Conservation (phyloP, 1,284 basidiomycete species). For the Tranzscheliella williamsii region DNA sequence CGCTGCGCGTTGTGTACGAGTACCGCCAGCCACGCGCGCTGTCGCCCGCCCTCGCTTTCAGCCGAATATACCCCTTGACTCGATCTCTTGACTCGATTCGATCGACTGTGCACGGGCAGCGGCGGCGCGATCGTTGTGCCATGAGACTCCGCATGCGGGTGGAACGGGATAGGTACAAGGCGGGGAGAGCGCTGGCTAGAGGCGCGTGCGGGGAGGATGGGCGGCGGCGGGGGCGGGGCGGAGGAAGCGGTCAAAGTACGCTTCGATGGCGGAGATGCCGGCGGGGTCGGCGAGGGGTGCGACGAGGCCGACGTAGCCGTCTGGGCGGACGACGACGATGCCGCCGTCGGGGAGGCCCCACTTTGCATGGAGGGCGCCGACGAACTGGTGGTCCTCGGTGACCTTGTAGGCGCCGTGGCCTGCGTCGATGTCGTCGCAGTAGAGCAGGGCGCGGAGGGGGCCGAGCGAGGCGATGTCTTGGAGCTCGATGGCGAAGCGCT, state of each 20-base stretch:
- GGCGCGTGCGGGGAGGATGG: too few species aligned
- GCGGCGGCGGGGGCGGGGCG: neutral
- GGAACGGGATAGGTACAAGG: too few species aligned
- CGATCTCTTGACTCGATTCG: too few species aligned
- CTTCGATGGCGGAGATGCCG: slow-evolving; percentile 63
- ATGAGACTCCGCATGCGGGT: too few species aligned
- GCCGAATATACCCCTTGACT: too few species aligned
- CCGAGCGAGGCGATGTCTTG: slow-evolving; percentile 49
- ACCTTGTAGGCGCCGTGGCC: slow-evolving; percentile 61
- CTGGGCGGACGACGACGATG: slow-evolving; percentile 72
- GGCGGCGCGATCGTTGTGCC: too few species aligned
- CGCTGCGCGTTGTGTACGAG: too few species aligned
- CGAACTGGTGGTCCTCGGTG: slow-evolving; percentile 36
- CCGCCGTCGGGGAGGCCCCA: slow-evolving; percentile 68
- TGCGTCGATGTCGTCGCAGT: slow-evolving; percentile 65
- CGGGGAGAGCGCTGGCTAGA: too few species aligned
- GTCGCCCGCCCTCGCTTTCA: too few species aligned
- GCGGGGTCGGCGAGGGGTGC: slow-evolving; percentile 65
- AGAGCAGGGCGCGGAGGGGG: slow-evolving; percentile 63
- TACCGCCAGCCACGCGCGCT: too few species aligned
- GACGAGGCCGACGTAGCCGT: slow-evolving; percentile 73
- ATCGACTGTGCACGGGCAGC: too few species aligned
- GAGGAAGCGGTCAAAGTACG: slow-evolving; percentile 65
- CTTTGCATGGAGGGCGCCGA: slow-evolving; percentile 63
- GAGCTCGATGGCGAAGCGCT: slow-evolving; percentile 56